Base-by-base conservation (phyloP, 2,329 filamentous ascomycete genomes). In the Claviceps pusilla region DNA sequence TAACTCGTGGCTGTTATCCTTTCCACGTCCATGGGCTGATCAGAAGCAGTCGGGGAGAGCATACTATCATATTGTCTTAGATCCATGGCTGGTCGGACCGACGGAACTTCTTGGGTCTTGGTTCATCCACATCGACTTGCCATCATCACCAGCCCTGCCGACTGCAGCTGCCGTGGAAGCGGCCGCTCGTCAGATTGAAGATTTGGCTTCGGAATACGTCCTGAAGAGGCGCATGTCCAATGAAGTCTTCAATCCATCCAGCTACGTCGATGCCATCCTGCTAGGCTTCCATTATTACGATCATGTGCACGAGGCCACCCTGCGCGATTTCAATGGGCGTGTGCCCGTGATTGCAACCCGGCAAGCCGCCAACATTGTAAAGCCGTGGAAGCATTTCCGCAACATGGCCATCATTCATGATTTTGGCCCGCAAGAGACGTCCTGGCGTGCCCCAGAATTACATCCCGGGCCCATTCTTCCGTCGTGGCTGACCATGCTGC, bases 1-100 rank as follows among this genome's bases (percentile, higher is more conserved):
- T 48, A 64, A 64, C 16, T 64, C 65, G 37, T 69, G 67, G 67
- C 56, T 69, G 2, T 54, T 68, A 37, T 68, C 66, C 7, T 62
- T 69, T 43, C 65, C 66, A 2, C 61, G 62, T 6, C 66, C 65
- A 3, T 46, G 51, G 10, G 39, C 53, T 11, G 64, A 65, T 14
- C 59, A 56, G 12, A 53, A 48, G 2, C 47, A 56, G 4, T 46
- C 50, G 3, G 58, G 60, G 11, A 63, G 62, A 48, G 57, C 53
- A 1, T 69, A 62, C 55, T 68, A 62, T 51, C 67, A 69, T 45
- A 52, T 69, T 6, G 63, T 65, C 11, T 61, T 61, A 14, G 67
- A 69, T 14, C 66, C 67, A 1, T 69, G 66, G 66, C 61, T 69
- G 7, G 57, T 57, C 7, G 66, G 66, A 2, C 56, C 64, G 1